Percentiles rank a stretch among this genome's conserved stretches.
phyloP scores from a whole-genome alignment of 2,329 filamentous ascomycete species.

The Sphaerostilbella broomeana region DNA sequence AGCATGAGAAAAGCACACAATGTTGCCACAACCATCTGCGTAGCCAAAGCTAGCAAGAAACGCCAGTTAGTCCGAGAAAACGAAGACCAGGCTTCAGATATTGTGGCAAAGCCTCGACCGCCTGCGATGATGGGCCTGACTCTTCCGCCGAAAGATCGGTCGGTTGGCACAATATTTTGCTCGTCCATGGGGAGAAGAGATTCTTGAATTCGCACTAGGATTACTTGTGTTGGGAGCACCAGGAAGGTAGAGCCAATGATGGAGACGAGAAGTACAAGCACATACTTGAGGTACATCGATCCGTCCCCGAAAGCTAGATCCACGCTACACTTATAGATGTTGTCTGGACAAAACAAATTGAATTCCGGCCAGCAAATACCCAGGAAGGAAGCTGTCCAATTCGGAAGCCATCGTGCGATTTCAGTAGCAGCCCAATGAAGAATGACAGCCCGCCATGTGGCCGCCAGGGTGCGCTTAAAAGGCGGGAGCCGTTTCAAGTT shows the following conservation, averaged over 20 bases:
- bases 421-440: conserved; percentile 54
- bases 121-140: conserved; percentile 66
- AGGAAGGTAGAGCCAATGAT: conserved; percentile 53
- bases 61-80: conserved; percentile 67
- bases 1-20: too few species aligned
- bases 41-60: too few species aligned
- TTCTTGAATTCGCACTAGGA: conserved; percentile 77
- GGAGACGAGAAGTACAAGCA: conserved; percentile 39
- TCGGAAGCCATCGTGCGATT: conserved; percentile 42
- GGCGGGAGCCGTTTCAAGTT: conserved; percentile 66
- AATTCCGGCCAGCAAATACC: conserved; percentile 34
- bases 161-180: conserved; percentile 82
- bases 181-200: conserved; percentile 78
- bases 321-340: conserved; percentile 28
- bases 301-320: conserved; percentile 27
- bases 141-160: conserved; percentile 75
- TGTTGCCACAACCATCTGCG: too few species aligned
- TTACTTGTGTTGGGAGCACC: conserved; percentile 67
- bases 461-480: conserved; percentile 56
- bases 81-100: conserved; percentile 70
- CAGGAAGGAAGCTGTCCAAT: conserved; percentile 36
- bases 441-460: conserved; percentile 61
- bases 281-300: conserved; percentile 32
- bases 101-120: conserved; percentile 62
- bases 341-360: conserved; percentile 30